Evolutionary conservation across 2,329 filamentous ascomycete genomes (phyloP), one percentile per base, ranked within the genome.

Genomic region (Arthroderma sp.): DNA sequence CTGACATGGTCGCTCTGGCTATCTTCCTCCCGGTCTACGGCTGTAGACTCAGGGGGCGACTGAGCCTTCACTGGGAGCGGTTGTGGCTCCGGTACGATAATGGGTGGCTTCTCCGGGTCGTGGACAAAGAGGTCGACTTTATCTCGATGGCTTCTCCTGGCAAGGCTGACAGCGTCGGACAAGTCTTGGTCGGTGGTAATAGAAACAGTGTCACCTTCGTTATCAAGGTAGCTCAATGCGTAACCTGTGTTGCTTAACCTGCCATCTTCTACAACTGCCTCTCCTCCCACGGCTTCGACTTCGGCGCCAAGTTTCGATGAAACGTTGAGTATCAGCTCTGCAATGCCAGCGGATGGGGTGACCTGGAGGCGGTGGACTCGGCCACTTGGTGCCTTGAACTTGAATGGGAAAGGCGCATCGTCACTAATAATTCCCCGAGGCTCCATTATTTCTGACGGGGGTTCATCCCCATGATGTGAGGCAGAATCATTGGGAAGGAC

Each of bases 71-170:
- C 57, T 3, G 65, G 66, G 15, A 59, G 58, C 1, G 77, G 77
- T 48, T 77, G 71, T 33, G 77, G 77, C 34, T 81, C 73, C 7
- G 80, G 63, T 0, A 77, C 74, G 6, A 78, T 70, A n/a, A 87
- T 74, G 0, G 88, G 84, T n/a, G 89, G 80, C 66, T 91, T 83
- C 50, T 87, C 79, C 1, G 89, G 88, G 56, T 98, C 84, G 61
- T 98, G 91, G 8, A 96, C 88, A 56, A 94, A 96, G 10, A 98
- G 74, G 57, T 98, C 91, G 15, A 98, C 91, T 73, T 98, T 98
- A 54, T 96, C 91, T 38, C 79, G 80, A 53, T 73, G 78, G 38
- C 77, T 74, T 47, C 83, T 80, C 48, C 85, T 81, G 4, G 89
- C 85, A 29, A 96, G 75, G 15, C 81, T 73, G 53, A 98, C 85